Evolutionary conservation across 2,329 filamentous ascomycete genomes (phyloP).

Genomic region (Calonectria fujianensis): DNA sequence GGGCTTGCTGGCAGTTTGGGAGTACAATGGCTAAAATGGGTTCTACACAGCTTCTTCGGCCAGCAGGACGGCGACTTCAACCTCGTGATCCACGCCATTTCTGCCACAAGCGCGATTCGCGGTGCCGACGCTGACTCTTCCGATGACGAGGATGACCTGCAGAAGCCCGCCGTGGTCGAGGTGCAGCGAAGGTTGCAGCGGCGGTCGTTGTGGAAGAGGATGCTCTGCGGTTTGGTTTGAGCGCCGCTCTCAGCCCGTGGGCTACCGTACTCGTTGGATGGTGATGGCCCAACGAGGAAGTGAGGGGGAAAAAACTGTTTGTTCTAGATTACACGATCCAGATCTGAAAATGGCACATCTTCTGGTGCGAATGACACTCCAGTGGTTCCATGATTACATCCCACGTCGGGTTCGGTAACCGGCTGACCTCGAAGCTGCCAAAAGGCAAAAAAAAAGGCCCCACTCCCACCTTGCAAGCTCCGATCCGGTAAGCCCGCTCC

Average conservation of each 20-base stretch:
- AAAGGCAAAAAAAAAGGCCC: slow-evolving; percentile 5
- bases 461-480: slow-evolving; percentile 20
- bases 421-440: not conserved
- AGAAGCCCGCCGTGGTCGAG: slow-evolving; percentile 39
- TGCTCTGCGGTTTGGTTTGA: slow-evolving; percentile 56
- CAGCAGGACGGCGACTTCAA: slow-evolving; percentile 81
- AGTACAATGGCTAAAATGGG: slow-evolving; percentile 48
- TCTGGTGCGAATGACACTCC: not conserved
- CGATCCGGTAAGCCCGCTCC: slow-evolving; percentile 38
- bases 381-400: not conserved
- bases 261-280: not conserved
- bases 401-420: slow-evolving; percentile 28
- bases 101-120: slow-evolving; percentile 49
- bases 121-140: slow-evolving; percentile 37
- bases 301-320: not conserved
- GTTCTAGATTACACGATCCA: slow-evolving; percentile 1
- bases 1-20: no score
- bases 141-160: slow-evolving; percentile 52
- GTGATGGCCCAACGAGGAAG: not conserved
- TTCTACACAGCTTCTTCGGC: slow-evolving; percentile 82
- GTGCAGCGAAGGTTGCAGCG: slow-evolving; percentile 23
- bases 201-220: slow-evolving; percentile 50
- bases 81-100: slow-evolving; percentile 57
- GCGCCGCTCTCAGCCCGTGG: slow-evolving; percentile 11
- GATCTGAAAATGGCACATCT: not conserved